These are phyloP conservation scores for Agrocybe praecox DNA, from an alignment of 768 basidiomycete species.

Conservation along the genomic window DNA sequence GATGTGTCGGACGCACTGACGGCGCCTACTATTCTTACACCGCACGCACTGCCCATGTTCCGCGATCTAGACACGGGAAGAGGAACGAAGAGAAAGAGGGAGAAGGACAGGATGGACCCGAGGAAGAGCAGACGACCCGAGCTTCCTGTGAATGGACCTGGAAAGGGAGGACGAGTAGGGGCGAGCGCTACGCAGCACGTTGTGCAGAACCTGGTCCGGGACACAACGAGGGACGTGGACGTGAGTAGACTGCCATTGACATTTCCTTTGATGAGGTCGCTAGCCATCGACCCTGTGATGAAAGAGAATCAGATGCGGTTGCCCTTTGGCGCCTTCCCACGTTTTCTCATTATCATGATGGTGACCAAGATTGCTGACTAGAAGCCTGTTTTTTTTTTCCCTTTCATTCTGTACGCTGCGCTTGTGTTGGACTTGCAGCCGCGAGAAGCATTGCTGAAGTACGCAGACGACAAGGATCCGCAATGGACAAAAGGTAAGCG, in stretches of 20 bases:
- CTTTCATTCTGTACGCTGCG: not conserved
- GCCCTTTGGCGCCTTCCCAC: slow-evolving; percentile 22
- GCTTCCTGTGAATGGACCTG: slow-evolving; percentile 91
- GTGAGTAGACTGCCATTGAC: slow-evolving; percentile 57
- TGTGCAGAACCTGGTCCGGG: slow-evolving; percentile 91
- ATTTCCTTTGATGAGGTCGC: slow-evolving; percentile 10
- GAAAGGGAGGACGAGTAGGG: slow-evolving; percentile 91
- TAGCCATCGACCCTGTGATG: slow-evolving; percentile 28
- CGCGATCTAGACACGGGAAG: slow-evolving; percentile 75
- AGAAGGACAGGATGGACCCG: slow-evolving; percentile 87
- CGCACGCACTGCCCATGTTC: slow-evolving; percentile 92
- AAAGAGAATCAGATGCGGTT: slow-evolving; percentile 19
- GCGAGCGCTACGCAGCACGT: slow-evolving; percentile 97
- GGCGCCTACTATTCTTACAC: slow-evolving; percentile 88
- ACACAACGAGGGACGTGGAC: slow-evolving; percentile 90
- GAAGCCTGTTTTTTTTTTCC: slow-evolving; percentile 14
- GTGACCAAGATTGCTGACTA: slow-evolving; percentile 9
- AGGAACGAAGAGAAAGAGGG: slow-evolving; percentile 85
- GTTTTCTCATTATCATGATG: slow-evolving; percentile 22
- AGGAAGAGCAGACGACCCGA: slow-evolving; percentile 92
- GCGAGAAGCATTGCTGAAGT: slow-evolving; percentile 94
- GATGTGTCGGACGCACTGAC: slow-evolving; percentile 88
- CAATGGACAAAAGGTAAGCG: slow-evolving; percentile 77
- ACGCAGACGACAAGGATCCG: slow-evolving; percentile 83
- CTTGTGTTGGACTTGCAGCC: slow-evolving; percentile 56